A percentile compares a stretch with the other conserved stretches of the same genome.
Evolutionary conservation across 2,329 filamentous ascomycete species (phyloP).

Genomic region (Arthrobotrys entomopaga): DNA sequence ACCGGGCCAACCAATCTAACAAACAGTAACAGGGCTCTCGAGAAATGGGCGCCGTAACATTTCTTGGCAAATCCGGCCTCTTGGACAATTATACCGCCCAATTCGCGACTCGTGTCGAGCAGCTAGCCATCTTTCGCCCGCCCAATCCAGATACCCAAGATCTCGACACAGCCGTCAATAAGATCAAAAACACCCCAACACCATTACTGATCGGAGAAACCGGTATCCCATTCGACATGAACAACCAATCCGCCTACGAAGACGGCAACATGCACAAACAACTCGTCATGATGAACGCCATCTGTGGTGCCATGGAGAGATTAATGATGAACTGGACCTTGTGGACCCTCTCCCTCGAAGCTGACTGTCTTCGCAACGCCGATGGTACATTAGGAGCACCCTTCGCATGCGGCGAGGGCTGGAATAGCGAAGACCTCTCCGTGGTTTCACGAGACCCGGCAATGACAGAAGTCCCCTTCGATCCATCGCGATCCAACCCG

Average conservation of each 20-base stretch:
- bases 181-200: slow-evolving; percentile 59
- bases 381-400: slow-evolving; percentile 50
- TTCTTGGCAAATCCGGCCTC: slow-evolving; percentile 62
- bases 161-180: slow-evolving; percentile 39
- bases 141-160: slow-evolving; percentile 47
- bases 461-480: slow-evolving; percentile 60
- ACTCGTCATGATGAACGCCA: slow-evolving; percentile 62
- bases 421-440: slow-evolving; percentile 65
- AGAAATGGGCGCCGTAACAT: slow-evolving; percentile 59
- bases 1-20: slow-evolving; percentile 2
- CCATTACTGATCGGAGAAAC: slow-evolving; percentile 63
- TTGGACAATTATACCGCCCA: slow-evolving; percentile 63
- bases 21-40: slow-evolving; percentile 55
- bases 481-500: slow-evolving; percentile 59
- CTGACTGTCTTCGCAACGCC: slow-evolving; percentile 63
- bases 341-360: slow-evolving; percentile 63
- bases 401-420: slow-evolving; percentile 62
- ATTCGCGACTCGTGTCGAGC: slow-evolving; percentile 61
- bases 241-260: slow-evolving; percentile 61
- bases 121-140: slow-evolving; percentile 60
- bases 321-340: slow-evolving; percentile 60
- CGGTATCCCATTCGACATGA: slow-evolving; percentile 64
- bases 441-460: slow-evolving; percentile 62
- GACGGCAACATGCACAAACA: slow-evolving; percentile 63
- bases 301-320: slow-evolving; percentile 63